Base-by-base conservation (phyloP, 345 rosid genomes). In the Gossypium thurberi region DNA sequence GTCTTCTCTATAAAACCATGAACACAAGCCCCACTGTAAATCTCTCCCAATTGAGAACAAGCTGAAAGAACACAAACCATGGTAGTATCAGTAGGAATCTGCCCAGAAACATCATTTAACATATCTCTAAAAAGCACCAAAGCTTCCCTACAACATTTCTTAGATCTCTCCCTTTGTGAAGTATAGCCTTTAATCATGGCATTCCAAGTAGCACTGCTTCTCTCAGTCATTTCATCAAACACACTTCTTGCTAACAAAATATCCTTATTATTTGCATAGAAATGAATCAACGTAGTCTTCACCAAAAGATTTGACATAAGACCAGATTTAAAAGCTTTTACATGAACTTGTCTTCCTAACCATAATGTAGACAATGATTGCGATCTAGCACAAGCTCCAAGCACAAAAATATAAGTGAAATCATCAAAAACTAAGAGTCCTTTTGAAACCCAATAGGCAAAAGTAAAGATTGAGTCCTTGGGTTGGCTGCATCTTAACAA, bases 211-310 rank as follows among this genome's bases (percentile, higher is more conserved):
- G 78, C 85, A 37, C 73, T 78, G 53, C 81, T 87, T 82, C 83
- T 84, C 53, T 72, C 37, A 6, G 86, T 18, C 90, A 87, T 90
- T 88, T 88, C 87, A 66, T 90, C 91, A 64, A 87, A 90, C 90
- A 87, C 79, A 11, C 70, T 85, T 48, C 85, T 58, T 1, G 85
- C 90, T 0, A 86, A 80, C 12, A 44, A 26, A 55, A 85, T 44
- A 78, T 86, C 85, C 46, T 72, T 73, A 23, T 83, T 87, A 70
- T 77, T 79, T 12, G 79, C 81, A 33, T 90, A 90, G 73, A 83
- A 86, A 79, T 86, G 87, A 40, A 90, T 78, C 63, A 85, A 70
- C 13, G 92, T 85, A 15, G 95, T 88, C 25, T 81, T 73, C 58
- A 86, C 74, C 78, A 84, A 59, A 21, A 81, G 72, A 65, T 85